Evolutionary conservation across 164 flowering plant genomes (phyloP).

Genomic region (Cinnamomum micranthum): DNA sequence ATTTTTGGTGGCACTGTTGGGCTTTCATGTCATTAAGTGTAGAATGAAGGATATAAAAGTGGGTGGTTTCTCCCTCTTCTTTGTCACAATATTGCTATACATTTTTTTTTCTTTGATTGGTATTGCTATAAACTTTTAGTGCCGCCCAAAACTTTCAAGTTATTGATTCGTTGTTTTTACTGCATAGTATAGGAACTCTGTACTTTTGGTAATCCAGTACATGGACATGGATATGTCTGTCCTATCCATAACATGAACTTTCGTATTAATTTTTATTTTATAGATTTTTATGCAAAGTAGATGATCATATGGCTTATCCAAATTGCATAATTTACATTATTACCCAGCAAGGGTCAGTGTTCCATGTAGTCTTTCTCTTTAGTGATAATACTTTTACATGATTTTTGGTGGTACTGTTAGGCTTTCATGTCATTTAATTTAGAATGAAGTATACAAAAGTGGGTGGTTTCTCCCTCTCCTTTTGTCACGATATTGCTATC

Average conservation of each 20-base stretch:
- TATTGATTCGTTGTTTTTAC: not conserved
- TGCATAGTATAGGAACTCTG: not conserved
- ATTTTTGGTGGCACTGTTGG: not conserved
- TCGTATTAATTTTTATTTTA: too few species aligned
- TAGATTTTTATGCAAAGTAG: too few species aligned
- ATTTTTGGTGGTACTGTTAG: not conserved
- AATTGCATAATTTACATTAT: too few species aligned
- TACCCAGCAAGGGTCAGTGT: not conserved
- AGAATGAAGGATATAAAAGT: not conserved
- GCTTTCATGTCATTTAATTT: not conserved
- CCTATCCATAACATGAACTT: too few species aligned
- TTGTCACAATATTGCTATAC: not conserved
- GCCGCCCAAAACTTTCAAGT: not conserved
- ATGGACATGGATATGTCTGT: too few species aligned
- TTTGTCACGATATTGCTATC: not conserved
- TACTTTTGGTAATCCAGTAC: too few species aligned
- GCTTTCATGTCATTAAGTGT: not conserved
- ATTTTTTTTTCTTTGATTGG: not conserved
- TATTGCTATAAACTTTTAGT: not conserved
- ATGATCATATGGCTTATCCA: too few species aligned
- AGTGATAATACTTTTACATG: too few species aligned
- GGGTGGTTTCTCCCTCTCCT: not conserved
- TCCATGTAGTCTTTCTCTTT: not conserved
- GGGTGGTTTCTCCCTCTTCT: not conserved
- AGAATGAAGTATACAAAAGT: not conserved